Percentiles rank a stretch among this genome's conserved stretches.
Evolutionary conservation across 2,329 filamentous ascomycete genomes (phyloP).

Genomic region (Aspergillus costaricaensis): DNA sequence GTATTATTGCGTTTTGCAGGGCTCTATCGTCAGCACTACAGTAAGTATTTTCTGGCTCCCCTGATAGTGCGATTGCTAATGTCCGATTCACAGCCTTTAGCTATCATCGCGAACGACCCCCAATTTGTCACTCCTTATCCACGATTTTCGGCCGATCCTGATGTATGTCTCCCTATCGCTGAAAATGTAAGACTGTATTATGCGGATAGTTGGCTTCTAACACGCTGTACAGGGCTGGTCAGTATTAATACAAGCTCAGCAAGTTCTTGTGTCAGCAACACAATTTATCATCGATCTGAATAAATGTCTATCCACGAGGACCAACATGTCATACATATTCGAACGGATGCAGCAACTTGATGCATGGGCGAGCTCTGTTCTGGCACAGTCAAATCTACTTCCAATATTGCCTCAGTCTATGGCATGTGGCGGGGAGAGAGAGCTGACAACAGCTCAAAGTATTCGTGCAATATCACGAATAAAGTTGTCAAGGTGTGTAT

Average conservation of each 20-base stretch:
- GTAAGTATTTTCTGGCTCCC: conserved; percentile 27
- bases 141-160: conserved; percentile 42
- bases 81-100: conserved; percentile 37
- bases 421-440: conserved; percentile 31
- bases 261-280: conserved; percentile 45
- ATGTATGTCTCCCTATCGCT: conserved; percentile 32
- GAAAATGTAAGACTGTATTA: not conserved
- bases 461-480: conserved; percentile 47
- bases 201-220: conserved; percentile 17
- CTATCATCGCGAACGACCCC: conserved; percentile 46
- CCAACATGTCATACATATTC: conserved; percentile 41
- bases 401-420: conserved; percentile 26
- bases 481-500: conserved; percentile 45
- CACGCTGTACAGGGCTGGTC: conserved; percentile 41
- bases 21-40: conserved; percentile 48
- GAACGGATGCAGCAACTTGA: conserved; percentile 47
- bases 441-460: conserved; percentile 41
- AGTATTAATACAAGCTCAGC: conserved; percentile 46
- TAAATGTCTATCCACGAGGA: conserved; percentile 38
- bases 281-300: conserved; percentile 46
- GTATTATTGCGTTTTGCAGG: conserved; percentile 49
- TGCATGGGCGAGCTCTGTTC: conserved; percentile 39
- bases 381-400: conserved; percentile 38
- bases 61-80: conserved; percentile 11
- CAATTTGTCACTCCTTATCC: conserved; percentile 48